phyloP scores from a whole-genome alignment of 352 stramenopile genomes.

The Phytophthora litchii region DNA sequence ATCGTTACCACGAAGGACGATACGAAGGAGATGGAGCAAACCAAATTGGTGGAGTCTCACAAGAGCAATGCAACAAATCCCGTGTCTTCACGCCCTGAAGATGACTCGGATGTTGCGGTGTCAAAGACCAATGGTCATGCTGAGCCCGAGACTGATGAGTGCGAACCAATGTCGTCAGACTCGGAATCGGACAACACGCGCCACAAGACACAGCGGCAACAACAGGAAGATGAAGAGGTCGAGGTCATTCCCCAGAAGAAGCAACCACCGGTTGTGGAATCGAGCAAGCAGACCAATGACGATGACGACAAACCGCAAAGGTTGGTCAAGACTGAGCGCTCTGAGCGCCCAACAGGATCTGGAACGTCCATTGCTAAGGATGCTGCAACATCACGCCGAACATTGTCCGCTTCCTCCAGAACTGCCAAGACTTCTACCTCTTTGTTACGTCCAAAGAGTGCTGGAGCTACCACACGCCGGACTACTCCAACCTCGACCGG shows the following conservation, averaged over 20 bases:
- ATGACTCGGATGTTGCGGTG: not conserved
- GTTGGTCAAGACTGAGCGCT: slow-evolving; percentile 43
- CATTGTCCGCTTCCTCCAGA: slow-evolving; percentile 15
- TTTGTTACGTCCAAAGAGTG: slow-evolving; percentile 57
- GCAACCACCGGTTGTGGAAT: not conserved
- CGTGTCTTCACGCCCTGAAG: slow-evolving; percentile 2
- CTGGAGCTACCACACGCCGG: slow-evolving; percentile 27
- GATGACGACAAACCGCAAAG: slow-evolving; percentile 46
- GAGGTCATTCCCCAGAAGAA: slow-evolving; percentile 14
- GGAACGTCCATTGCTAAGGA: slow-evolving; percentile 1
- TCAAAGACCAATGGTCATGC: slow-evolving; percentile 7
- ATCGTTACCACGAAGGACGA: not conserved
- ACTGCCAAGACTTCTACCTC: slow-evolving; percentile 26
- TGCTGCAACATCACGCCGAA: slow-evolving; percentile 20
- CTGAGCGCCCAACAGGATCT: slow-evolving; percentile 26
- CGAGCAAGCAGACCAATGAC: slow-evolving; percentile 29
- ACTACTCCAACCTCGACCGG: slow-evolving; percentile 13
- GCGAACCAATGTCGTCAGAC: slow-evolving; percentile 30
- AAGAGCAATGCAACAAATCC: not conserved
- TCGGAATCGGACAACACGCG: slow-evolving; percentile 34
- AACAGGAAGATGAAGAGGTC: slow-evolving; percentile 28
- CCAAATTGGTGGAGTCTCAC: not conserved
- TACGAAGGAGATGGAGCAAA: slow-evolving; percentile 5
- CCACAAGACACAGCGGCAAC: slow-evolving; percentile 17
- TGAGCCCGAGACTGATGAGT: slow-evolving; percentile 55